phyloP scores from a whole-genome alignment of 2,329 filamentous ascomycete genomes.

The Elsinoe batatas region DNA sequence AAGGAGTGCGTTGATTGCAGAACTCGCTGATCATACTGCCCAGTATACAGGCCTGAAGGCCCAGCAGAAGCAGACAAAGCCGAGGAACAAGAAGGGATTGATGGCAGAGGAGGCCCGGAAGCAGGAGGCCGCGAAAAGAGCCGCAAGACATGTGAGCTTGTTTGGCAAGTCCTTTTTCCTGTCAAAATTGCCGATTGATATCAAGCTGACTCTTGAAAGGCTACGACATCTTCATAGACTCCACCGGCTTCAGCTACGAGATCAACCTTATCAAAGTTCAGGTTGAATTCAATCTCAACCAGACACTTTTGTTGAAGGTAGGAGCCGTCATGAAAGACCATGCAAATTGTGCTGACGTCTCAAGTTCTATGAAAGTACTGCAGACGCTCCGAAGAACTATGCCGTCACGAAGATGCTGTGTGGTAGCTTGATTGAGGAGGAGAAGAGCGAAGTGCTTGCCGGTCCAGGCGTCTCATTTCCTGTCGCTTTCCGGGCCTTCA shows the following conservation, averaged over 20 bases:
- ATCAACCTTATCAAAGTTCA: conserved; percentile 49
- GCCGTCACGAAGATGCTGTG: not conserved
- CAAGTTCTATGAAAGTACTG: not conserved
- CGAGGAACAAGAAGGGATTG: not conserved
- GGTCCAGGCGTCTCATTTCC: conserved; percentile 25
- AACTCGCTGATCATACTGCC: not conserved
- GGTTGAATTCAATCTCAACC: conserved; percentile 40
- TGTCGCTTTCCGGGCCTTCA: conserved; percentile 30
- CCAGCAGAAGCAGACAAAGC: not conserved
- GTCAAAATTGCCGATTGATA: conserved; percentile 12
- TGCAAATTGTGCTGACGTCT: conserved; percentile 15
- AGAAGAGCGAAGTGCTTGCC: conserved; percentile 20
- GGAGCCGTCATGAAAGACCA: conserved; percentile 12
- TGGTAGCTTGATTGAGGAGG: not conserved
- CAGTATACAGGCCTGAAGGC: not conserved
- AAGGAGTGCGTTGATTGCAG: not conserved
- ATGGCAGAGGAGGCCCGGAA: conserved; percentile 18
- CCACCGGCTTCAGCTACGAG: conserved; percentile 53
- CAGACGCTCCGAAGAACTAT: not conserved
- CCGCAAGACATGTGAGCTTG: conserved; percentile 22
- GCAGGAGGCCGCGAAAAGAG: conserved; percentile 14
- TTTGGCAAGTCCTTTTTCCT: conserved; percentile 25
- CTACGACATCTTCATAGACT: conserved; percentile 57
- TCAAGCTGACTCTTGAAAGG: conserved; percentile 35
- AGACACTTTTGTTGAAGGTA: conserved; percentile 39